Evolutionary conservation across 2,329 filamentous ascomycete species (phyloP), one percentile per base, ranked within the genome.

Genomic region (Colletotrichum navitas): DNA sequence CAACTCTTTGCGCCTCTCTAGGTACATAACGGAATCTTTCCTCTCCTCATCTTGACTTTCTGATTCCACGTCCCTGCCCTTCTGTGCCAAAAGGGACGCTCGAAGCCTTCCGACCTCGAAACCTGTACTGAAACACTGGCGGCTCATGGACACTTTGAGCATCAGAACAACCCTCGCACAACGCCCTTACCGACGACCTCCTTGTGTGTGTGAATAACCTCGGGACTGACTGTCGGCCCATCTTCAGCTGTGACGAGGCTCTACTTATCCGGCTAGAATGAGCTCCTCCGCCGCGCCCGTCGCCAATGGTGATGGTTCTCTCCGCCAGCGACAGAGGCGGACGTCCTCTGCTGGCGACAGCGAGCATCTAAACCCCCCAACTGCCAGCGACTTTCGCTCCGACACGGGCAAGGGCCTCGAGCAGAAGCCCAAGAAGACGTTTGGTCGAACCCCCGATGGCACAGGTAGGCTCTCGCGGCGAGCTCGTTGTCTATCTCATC

Each of bases 391-490:
- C 60, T 54, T 41, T 60, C 59, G 64, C 47, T 51, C 60, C 36
- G 68, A 71, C 34, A 29, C 32, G 41, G 14, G 12, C 16, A 34
- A 60, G 12, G 66, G 65, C n/a, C 24, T 54, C 5, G 66, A 63
- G 10, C 26, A 74, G 70, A 83, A 83, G 76, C 67, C 77, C 18
- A 91, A 90, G 80, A 95, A 94, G 85, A 97, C 94, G 0, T 97
- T 93, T 85, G 95, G 95, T 67, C 91, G 95, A 75, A 98, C 95
- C 18, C 94, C 94, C 39, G 93, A 95, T 83, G 95, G 95, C 78
- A 97, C 90, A 83, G 91, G 95, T 98, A 88, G 82, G 93, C 86
- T 62, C n/a, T 36, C 24, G 36, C 56, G 24, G 64, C 47, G 18
- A 21, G 34, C 39, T 59, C 24, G 39, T 32, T n/a, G 21, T 60